These are phyloP conservation scores for Trichocladium uniseriatum DNA, from an alignment of 495 filamentous ascomycete genomes.

Conservation along the genomic window DNA sequence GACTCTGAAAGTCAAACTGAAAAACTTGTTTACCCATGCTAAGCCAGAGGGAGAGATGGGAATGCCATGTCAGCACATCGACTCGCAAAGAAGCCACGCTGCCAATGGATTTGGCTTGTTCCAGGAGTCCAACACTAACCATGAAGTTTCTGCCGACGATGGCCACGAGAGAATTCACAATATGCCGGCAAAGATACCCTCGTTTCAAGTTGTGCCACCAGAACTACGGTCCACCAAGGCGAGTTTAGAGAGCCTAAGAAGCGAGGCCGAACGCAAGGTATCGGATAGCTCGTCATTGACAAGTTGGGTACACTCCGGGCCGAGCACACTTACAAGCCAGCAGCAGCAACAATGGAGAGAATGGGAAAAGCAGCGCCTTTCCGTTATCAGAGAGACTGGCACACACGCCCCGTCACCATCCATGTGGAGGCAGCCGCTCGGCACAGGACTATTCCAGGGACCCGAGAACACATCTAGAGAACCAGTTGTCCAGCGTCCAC, in stretches of 20 bases:
- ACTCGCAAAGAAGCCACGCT: conserved; percentile 40
- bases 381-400: conserved; percentile 57
- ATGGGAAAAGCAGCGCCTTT: conserved; percentile 49
- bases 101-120: conserved; percentile 23
- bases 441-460: conserved; percentile 12
- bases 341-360: conserved; percentile 30
- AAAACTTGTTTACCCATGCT: conserved; percentile 46
- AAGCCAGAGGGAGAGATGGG: conserved; percentile 32
- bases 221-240: conserved; percentile 37
- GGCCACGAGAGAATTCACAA: conserved; percentile 31
- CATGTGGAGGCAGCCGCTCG: conserved; percentile 17
- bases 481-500: neutral
- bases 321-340: conserved; percentile 37
- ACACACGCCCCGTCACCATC: conserved; percentile 39
- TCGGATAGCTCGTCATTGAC: conserved; percentile 57
- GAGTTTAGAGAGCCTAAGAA: conserved; percentile 44
- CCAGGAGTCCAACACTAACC: neutral
- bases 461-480: neutral
- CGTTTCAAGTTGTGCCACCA: conserved; percentile 29
- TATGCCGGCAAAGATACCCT: conserved; percentile 35
- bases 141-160: neutral
- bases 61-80: conserved; percentile 43
- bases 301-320: conserved; percentile 61
- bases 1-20: conserved; percentile 53
- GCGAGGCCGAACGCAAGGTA: conserved; percentile 35